Base-by-base conservation (phyloP, 2,329 filamentous ascomycete species). In the Penicillium sp. region DNA sequence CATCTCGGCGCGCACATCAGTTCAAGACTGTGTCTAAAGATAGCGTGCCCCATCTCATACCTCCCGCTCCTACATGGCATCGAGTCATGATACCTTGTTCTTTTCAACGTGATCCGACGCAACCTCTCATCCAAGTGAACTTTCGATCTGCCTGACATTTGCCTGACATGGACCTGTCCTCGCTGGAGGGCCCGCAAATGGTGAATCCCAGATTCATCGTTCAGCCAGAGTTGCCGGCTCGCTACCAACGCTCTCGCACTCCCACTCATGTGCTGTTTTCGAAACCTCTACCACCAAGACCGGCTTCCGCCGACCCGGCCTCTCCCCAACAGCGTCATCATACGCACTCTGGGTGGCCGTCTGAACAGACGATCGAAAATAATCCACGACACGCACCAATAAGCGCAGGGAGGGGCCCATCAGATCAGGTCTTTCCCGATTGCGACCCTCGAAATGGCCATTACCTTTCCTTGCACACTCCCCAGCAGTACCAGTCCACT, bases 111-210 rank as follows among this genome's bases (percentile, higher is more conserved):
- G 31, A 46, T 31, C 31, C 36, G 13, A 14, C 42, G 18, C 36
- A 52, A 11, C n/a, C 22, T 47, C 22, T 18, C 16, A 22, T 21
- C 21, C 52, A 47, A 32, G 24, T 24, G 48, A n/a, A 16, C 21
- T 8, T 16, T 40, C n/a, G 46, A 49, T 1, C 31, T 22, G 21
- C 47, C 51, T n/a, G n/a, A 47, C 44, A 66, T 1, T 32, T 27
- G 21, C 47, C 51, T n/a, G n/a, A 45, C 44, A 66, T 68, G 66
- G 71, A 74, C 51, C 65, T 74, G 21, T 74, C 71, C 9, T 71
- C 68, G 9, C 62, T 74, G 2, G 71, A 72, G 60, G 71, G 71
- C 3, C 68, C 68, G 42, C 70, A 69, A 2, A 61, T 73, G 22
- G 32, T 55, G 10, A 61, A 70, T 44, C 39, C 59, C 8, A 60